A percentile compares a stretch with the other conserved stretches of the same genome.
Conservation (phyloP, 2,329 filamentous ascomycete genomes). For the Penicillium sp. region DNA sequence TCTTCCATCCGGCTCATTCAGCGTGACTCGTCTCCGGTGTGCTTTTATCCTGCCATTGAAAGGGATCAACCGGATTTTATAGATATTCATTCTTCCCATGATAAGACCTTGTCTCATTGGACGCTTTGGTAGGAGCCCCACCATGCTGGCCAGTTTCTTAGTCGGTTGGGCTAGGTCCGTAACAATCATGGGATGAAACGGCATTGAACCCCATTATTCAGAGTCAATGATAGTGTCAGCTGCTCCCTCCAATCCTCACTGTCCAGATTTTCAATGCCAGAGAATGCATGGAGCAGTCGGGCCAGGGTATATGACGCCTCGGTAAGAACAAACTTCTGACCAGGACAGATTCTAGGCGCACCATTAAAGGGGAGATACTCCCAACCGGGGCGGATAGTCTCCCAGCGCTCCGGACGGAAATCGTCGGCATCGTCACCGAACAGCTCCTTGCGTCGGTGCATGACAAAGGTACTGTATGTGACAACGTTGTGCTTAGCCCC, state of each 20-base stretch:
- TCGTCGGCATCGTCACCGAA: conserved; percentile 35
- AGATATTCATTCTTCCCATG: too few relatives aligned
- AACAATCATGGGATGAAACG: neutral
- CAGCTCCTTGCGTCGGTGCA: conserved; percentile 39
- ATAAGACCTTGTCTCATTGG: too few relatives aligned
- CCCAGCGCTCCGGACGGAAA: conserved; percentile 24
- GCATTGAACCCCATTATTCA: neutral
- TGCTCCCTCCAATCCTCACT: conserved; percentile 1
- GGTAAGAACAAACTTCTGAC: conserved; percentile 15
- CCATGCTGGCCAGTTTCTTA: too few relatives aligned
- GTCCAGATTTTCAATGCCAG: neutral
- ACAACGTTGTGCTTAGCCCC: neutral
- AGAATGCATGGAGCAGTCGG: conserved; percentile 2
- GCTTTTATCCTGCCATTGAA: too few relatives aligned
- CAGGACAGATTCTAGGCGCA: conserved; percentile 27
- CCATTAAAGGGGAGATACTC: neutral
- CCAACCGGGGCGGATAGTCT: conserved; percentile 1
- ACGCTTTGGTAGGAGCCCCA: too few relatives aligned
- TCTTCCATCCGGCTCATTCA: too few relatives aligned
- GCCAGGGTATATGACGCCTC: conserved; percentile 2
- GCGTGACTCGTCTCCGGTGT: too few relatives aligned
- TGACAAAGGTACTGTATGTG: conserved; percentile 26
- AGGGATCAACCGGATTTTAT: too few relatives aligned
- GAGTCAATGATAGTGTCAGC: neutral
- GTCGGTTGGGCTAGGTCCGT: too few relatives aligned